phyloP scores from a whole-genome alignment of 441 rosid species.

The Bocquillonia castaneifolia region DNA sequence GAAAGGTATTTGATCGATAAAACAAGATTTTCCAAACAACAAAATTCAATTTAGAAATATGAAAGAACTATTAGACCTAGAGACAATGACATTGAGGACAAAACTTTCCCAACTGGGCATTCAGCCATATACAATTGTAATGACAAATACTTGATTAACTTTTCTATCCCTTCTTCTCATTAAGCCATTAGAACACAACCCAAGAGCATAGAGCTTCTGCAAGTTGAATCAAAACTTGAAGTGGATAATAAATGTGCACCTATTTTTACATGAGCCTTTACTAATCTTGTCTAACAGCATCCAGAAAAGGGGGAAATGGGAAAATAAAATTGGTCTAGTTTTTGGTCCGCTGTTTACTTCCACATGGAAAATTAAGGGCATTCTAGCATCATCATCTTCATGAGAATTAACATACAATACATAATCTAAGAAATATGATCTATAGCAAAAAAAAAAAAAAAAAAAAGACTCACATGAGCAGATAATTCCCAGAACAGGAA shows the following conservation, averaged over 20 bases:
- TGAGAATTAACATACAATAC: background rate
- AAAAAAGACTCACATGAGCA: background rate
- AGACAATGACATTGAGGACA: background rate
- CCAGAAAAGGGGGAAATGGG: background rate
- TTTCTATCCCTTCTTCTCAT: too few relatives aligned
- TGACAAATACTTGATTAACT: background rate
- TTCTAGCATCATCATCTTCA: background rate
- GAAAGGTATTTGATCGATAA: too few relatives aligned
- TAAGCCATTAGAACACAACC: background rate
- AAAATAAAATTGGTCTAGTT: background rate
- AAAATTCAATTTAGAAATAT: too few relatives aligned
- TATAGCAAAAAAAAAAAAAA: background rate
- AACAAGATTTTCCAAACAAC: too few relatives aligned
- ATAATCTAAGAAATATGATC: background rate
- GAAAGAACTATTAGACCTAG: too few relatives aligned
- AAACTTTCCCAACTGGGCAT: background rate
- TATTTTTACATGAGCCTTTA: background rate
- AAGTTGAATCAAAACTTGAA: background rate
- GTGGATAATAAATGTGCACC: too few relatives aligned
- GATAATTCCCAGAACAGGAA: background rate
- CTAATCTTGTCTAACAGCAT: too few relatives aligned
- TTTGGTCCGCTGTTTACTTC: background rate
- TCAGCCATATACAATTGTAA: background rate
- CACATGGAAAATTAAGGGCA: background rate
- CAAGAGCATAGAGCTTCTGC: background rate